Evolutionary conservation across 2,329 filamentous ascomycete species (phyloP).

Genomic region (Metarhizium anisopliae): DNA sequence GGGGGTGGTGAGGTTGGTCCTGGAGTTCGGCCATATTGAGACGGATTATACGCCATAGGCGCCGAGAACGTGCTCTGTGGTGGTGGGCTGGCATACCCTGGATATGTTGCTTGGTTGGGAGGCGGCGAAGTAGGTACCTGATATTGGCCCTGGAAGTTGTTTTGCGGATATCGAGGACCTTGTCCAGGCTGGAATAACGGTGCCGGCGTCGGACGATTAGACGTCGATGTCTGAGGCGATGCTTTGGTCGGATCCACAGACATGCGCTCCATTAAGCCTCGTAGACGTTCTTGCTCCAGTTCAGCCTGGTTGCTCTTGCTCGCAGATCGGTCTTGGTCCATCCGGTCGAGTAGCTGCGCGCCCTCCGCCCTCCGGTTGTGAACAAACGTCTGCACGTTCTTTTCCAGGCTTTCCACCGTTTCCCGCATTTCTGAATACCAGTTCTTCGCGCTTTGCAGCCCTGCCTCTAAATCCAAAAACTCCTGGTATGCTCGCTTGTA

Average conservation of each 20-base stretch:
- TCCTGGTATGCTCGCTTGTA: conserved; percentile 91
- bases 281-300: conserved; percentile 76
- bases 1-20: conserved; percentile 55
- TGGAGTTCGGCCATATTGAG: conserved; percentile 48
- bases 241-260: conserved; percentile 60
- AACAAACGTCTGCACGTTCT: conserved; percentile 96
- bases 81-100: conserved; percentile 31
- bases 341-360: conserved; percentile 77
- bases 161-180: conserved; percentile 41
- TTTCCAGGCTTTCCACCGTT: conserved; percentile 80
- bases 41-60: conserved; percentile 45
- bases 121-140: conserved; percentile 49
- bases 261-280: conserved; percentile 91
- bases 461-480: conserved; percentile 81
- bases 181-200: conserved; percentile 40
- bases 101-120: conserved; percentile 35
- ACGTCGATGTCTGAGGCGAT: conserved; percentile 19
- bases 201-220: conserved; percentile 25
- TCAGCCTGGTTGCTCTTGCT: conserved; percentile 58
- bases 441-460: conserved; percentile 75
- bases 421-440: conserved; percentile 97
- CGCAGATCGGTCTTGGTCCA: conserved; percentile 67
- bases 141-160: conserved; percentile 48
- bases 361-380: conserved; percentile 90
- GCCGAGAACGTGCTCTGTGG: conserved; percentile 37